Conservation (phyloP, 1,139 yeast species). For the Nakaseomyces kungkrabaensis region DNA sequence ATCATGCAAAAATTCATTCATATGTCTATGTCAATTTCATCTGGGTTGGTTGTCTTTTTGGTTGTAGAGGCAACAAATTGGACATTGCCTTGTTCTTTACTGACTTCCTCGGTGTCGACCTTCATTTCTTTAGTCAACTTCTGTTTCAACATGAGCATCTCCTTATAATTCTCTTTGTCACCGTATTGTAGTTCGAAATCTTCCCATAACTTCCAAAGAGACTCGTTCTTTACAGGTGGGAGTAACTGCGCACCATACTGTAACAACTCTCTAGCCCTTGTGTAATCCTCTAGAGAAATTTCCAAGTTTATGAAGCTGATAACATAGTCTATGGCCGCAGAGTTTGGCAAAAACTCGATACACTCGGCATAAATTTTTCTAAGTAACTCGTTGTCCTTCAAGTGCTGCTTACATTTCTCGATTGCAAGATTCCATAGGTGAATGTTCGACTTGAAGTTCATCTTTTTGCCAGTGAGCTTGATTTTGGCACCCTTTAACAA, state of each 20-base stretch:
- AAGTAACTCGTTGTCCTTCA: constrained; percentile 12
- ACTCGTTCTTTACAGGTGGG: constrained; percentile 32
- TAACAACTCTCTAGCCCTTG: constrained; percentile 54
- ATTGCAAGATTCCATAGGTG: constrained; percentile 21
- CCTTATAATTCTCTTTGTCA: constrained; percentile 59
- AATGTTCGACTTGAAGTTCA: constrained; percentile 10
- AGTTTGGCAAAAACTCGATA: constrained; percentile 19
- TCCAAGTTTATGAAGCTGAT: constrained; percentile 27
- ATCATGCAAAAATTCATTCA: constrained; percentile 9
- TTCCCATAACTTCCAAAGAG: constrained; percentile 60
- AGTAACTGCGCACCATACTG: constrained; percentile 40
- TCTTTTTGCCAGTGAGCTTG: constrained; percentile 2
- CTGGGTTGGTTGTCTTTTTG: constrained; percentile 36
- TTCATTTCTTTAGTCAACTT: constrained; percentile 36
- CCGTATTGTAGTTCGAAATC: constrained; percentile 65
- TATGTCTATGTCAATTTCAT: constrained; percentile 54
- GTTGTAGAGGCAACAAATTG: constrained; percentile 40
- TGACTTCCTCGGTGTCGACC: constrained; percentile 30
- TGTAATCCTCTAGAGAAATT: constrained; percentile 14
- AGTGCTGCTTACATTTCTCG: constrained; percentile 8
- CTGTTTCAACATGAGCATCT: constrained; percentile 60
- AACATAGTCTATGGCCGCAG: constrained; percentile 15
- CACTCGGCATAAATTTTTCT: constrained; percentile 23
- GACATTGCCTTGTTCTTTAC: constrained; percentile 29
- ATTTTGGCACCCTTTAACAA: constrained; percentile 33